These are phyloP conservation scores for Eucalyptus grandis DNA, from an alignment of 345 rosid genomes.

Conservation along the genomic window DNA sequence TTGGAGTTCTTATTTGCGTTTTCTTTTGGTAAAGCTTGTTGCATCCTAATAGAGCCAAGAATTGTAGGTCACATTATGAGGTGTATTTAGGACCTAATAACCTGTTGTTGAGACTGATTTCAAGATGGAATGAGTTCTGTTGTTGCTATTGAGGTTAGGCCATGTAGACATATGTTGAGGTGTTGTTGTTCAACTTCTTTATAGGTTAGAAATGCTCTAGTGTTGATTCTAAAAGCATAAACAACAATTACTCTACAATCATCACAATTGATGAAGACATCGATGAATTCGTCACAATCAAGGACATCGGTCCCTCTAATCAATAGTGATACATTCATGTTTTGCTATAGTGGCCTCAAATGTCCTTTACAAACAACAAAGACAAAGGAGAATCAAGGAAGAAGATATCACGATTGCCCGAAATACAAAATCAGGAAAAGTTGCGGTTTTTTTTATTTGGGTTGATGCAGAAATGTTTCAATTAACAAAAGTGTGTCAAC, in stretches of 20 bases:
- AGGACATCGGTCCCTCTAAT: background rate
- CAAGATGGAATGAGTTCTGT: no score
- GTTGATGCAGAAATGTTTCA: background rate
- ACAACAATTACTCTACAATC: no score
- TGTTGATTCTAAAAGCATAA: no score
- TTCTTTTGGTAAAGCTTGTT: no score
- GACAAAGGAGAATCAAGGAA: background rate
- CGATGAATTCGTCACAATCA: background rate
- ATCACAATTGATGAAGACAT: background rate
- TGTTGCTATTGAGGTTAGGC: no score
- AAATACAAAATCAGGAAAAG: background rate
- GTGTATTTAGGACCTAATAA: fast-evolving
- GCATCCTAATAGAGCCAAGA: no score
- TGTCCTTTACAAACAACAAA: background rate
- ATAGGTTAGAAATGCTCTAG: no score
- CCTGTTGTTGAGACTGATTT: no score
- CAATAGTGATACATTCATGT: background rate
- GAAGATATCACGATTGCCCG: background rate
- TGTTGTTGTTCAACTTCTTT: no score
- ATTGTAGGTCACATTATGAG: no score
- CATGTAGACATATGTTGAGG: no score
- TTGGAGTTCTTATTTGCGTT: no score
- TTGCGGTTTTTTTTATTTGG: background rate
- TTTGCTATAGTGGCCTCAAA: background rate
- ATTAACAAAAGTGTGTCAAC: background rate